phyloP scores from a whole-genome alignment of 2,329 filamentous ascomycete species.

The Scytalidium lignicola region DNA sequence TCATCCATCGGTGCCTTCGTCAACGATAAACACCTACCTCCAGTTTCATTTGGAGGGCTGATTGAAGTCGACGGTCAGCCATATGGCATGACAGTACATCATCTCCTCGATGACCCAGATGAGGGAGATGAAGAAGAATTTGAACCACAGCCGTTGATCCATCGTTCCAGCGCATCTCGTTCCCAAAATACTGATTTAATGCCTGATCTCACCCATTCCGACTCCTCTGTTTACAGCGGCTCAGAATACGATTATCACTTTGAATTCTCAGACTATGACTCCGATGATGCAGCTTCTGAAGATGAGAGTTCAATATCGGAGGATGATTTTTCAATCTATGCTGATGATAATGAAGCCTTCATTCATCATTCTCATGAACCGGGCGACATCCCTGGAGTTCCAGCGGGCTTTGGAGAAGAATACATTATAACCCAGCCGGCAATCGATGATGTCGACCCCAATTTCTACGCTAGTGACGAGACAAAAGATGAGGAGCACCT shows the following conservation, averaged over 20 bases:
- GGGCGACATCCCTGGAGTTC: slow-evolving; percentile 75
- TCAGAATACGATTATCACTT: slow-evolving; percentile 50
- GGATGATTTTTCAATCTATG: slow-evolving; percentile 18
- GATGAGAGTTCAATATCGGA: slow-evolving; percentile 35
- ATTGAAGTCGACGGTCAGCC: slow-evolving; percentile 78
- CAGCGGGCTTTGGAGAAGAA: slow-evolving; percentile 67
- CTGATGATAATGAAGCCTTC: slow-evolving; percentile 41
- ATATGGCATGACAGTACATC: slow-evolving; percentile 94
- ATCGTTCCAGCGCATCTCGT: slow-evolving; percentile 20
- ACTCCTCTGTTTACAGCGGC: slow-evolving; percentile 22
- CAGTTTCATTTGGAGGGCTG: slow-evolving; percentile 85
- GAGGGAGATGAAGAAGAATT: slow-evolving; percentile 36
- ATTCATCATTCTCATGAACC: slow-evolving; percentile 47
- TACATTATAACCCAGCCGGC: slow-evolving; percentile 88
- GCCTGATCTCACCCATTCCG: slow-evolving; percentile 31
- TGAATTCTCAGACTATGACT: slow-evolving; percentile 59
- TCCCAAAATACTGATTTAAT: slow-evolving; percentile 14
- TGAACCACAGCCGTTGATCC: slow-evolving; percentile 23
- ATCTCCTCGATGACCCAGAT: slow-evolving; percentile 78
- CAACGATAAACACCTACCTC: slow-evolving; percentile 77
- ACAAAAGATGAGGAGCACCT: slow-evolving; percentile 75
- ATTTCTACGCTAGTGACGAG: slow-evolving; percentile 72
- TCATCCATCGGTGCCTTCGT: slow-evolving; percentile 92
- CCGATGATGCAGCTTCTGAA: slow-evolving; percentile 32
- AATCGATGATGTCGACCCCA: slow-evolving; percentile 78